A percentile compares a stretch with the other conserved stretches of the same genome.
Conservation (phyloP, 306 rosid species). For the Elaeagnus macrophylla region DNA sequence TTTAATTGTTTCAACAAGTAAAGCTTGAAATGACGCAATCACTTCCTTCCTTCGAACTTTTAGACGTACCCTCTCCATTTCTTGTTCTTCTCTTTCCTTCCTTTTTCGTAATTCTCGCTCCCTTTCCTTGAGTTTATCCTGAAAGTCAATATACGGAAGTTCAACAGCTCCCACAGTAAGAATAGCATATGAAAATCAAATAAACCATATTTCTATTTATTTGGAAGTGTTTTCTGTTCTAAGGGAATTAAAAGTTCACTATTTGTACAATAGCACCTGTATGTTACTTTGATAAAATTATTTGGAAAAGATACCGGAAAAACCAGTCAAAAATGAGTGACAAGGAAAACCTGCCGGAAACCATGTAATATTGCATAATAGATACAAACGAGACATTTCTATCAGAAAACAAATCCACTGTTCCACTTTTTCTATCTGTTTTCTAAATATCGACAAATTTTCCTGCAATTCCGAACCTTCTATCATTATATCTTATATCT, state of each 20-base stretch:
- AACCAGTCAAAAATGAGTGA: too few species aligned
- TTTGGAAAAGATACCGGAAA: too few species aligned
- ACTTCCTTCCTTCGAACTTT: constrained; percentile 93
- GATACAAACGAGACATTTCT: background rate
- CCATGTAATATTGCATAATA: too few species aligned
- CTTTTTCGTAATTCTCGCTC: constrained; percentile 85
- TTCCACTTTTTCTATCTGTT: background rate
- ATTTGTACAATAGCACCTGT: too few species aligned
- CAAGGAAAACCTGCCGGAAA: too few species aligned
- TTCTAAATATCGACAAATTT: too few species aligned
- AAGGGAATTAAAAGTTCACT: too few species aligned
- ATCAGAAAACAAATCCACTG: background rate
- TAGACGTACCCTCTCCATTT: constrained; percentile 76
- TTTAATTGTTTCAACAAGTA: constrained; percentile 89
- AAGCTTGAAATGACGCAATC: constrained; percentile 75
- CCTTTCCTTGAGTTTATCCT: constrained; percentile 91
- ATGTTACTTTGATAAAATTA: too few species aligned
- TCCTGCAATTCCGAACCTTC: too few species aligned
- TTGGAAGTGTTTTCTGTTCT: too few species aligned
- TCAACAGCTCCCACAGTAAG: constrained; percentile 3
- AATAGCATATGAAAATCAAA: background rate
- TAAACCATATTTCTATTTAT: too few species aligned
- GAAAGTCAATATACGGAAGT: constrained; percentile 20
- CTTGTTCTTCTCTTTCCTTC: constrained; percentile 98
- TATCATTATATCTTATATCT: too few species aligned